phyloP scores from a whole-genome alignment of 2,329 filamentous ascomycete species.

The Diaporthe batatas region DNA sequence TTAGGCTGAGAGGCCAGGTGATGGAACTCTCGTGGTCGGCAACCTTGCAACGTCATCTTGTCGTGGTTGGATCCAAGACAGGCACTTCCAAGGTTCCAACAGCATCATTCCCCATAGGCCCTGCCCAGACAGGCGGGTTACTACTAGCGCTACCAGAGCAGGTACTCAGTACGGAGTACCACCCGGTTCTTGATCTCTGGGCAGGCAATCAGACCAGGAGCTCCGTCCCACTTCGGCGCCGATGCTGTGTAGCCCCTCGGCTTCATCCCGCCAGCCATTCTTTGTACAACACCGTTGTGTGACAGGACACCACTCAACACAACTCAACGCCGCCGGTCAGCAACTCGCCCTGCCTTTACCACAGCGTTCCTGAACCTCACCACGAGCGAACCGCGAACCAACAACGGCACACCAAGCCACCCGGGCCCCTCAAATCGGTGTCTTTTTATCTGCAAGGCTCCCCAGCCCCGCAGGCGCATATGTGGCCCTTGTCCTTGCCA shows the following conservation, averaged over 20 bases:
- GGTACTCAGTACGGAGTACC: too few relatives aligned
- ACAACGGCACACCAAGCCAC: not conserved
- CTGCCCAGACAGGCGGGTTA: not conserved
- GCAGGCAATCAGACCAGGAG: slow-evolving; percentile 8
- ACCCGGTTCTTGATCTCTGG: not conserved
- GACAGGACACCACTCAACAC: not conserved
- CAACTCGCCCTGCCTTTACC: not conserved
- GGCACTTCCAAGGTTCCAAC: slow-evolving; percentile 11
- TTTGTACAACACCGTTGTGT: not conserved
- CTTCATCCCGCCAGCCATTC: not conserved
- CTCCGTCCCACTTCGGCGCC: slow-evolving; percentile 2
- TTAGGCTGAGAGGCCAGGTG: slow-evolving; percentile 15
- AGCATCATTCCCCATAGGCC: slow-evolving; percentile 1
- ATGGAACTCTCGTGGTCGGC: not conserved
- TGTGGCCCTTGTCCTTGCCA: not conserved
- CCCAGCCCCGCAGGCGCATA: not conserved
- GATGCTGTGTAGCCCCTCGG: not conserved
- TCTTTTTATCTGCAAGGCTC: not conserved
- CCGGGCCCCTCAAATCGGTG: not conserved
- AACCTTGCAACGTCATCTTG: slow-evolving; percentile 31
- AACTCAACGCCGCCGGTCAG: too few relatives aligned
- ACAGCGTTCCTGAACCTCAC: not conserved
- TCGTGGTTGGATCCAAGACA: slow-evolving; percentile 7
- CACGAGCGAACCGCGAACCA: not conserved
- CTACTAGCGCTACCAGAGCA: not conserved